phyloP scores from a whole-genome alignment of 176 grass and related monocot species.

The Oryza brachyantha region DNA sequence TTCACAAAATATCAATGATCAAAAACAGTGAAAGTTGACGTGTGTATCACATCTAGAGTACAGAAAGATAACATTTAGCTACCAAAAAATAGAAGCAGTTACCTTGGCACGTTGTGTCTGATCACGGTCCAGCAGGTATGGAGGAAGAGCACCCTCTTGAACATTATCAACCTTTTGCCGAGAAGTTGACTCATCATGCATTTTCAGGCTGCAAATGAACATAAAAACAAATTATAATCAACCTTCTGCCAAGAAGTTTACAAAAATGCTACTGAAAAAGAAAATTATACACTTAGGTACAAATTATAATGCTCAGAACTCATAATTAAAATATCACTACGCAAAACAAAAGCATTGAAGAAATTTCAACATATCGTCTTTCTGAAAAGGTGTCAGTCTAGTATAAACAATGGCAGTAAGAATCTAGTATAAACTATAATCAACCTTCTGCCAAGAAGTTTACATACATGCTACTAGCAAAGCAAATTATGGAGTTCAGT shows the following conservation, averaged over 20 bases:
- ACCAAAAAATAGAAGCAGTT: not conserved
- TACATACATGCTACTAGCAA: not conserved
- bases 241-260: too few relatives aligned
- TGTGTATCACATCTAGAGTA: not conserved
- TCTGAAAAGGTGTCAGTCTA: not conserved
- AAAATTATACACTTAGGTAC: not conserved
- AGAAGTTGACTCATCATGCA: conserved; percentile 84
- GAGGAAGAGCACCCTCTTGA: conserved; percentile 71
- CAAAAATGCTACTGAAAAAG: not conserved
- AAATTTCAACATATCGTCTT: not conserved
- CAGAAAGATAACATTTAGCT: not conserved
- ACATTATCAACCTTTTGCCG: conserved; percentile 72
- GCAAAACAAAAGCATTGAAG: not conserved
- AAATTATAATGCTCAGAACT: not conserved
- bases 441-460: too few relatives aligned
- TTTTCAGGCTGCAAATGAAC: conserved; percentile 56
- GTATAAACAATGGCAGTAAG: not conserved
- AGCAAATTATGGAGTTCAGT: not conserved
- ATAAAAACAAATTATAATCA: too few relatives aligned
- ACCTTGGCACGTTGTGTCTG: conserved; percentile 75
- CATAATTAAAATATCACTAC: not conserved
- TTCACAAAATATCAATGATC: conserved; percentile 7
- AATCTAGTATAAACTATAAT: too few relatives aligned
- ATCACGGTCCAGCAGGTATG: conserved; percentile 92
- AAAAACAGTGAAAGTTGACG: not conserved